These are phyloP conservation scores for Pichia deserticola DNA, from an alignment of 805 yeast species.

Conservation along the genomic window DNA sequence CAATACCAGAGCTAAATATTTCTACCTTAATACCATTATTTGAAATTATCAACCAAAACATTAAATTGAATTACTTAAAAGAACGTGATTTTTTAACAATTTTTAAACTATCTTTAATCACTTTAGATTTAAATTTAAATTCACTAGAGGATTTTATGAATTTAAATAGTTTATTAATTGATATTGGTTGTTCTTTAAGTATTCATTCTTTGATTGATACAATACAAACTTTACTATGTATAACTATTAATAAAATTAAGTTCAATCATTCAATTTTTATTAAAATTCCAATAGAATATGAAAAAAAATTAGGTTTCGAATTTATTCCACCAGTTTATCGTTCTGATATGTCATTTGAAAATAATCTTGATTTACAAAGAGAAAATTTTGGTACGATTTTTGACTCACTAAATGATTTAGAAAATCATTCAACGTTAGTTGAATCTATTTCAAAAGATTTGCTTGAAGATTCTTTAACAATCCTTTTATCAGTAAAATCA, in stretches of 20 bases:
- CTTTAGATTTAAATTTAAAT: constrained; percentile 15
- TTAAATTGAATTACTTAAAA: constrained; percentile 17
- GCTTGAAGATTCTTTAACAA: constrained; percentile 27
- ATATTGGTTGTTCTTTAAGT: constrained; percentile 30
- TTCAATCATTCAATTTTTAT: constrained; percentile 4
- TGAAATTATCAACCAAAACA: constrained; percentile 28
- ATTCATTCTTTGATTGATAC: constrained; percentile 29
- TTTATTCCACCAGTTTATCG: constrained; percentile 25
- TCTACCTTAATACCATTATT: constrained; percentile 21
- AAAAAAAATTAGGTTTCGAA: constrained; percentile 19
- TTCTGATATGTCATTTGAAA: constrained; percentile 21
- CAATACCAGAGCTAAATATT: constrained; percentile 10
- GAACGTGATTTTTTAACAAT: constrained; percentile 19
- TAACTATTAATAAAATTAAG: constrained; percentile 13
- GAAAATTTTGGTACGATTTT: constrained; percentile 7
- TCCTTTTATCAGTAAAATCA: constrained; percentile 29
- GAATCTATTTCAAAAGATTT: constrained; percentile 8
- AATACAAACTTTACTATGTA: constrained; percentile 19
- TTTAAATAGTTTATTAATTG: constrained; percentile 17
- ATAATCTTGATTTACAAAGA: constrained; percentile 14
- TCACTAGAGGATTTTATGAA: constrained; percentile 16
- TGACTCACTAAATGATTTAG: constrained; percentile 11
- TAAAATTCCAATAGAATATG: constrained; percentile 11
- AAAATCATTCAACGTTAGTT: constrained; percentile 10
- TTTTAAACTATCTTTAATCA: constrained; percentile 16